Evolutionary conservation across 345 rosid species (phyloP).

Genomic region (Jatropha curcas): DNA sequence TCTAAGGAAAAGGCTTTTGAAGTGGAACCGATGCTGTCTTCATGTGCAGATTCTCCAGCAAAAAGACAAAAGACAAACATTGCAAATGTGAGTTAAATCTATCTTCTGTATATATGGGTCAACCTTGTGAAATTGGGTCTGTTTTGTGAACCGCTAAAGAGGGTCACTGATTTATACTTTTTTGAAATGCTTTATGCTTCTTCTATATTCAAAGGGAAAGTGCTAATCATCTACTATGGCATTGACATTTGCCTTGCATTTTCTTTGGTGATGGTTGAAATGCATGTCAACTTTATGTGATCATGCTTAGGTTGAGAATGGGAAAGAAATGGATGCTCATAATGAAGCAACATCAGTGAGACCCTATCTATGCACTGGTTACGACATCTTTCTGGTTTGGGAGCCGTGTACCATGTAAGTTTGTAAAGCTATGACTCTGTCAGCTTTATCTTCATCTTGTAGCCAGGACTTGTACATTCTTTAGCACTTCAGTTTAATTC

Average conservation of each 20-base stretch:
- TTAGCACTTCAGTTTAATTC: background rate
- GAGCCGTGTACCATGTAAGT: conserved; percentile 90
- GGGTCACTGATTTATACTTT: background rate
- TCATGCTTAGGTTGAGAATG: conserved; percentile 40
- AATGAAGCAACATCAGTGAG: conserved; percentile 30
- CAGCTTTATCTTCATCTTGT: background rate
- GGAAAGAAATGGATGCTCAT: conserved; percentile 31
- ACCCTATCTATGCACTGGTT: conserved; percentile 89
- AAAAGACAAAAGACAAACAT: conserved; percentile 60
- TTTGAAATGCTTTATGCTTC: background rate
- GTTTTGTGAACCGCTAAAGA: background rate
- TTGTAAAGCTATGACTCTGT: background rate
- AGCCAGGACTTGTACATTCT: background rate
- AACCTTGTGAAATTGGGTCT: background rate
- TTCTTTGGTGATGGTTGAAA: conserved; percentile 3
- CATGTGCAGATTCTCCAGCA: conserved; percentile 38
- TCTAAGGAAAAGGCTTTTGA: conserved; percentile 25
- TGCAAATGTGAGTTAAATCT: conserved; percentile 38
- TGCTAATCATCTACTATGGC: background rate
- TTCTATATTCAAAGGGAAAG: background rate
- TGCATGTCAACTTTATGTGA: background rate
- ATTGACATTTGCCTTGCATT: background rate
- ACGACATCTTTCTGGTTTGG: conserved; percentile 78
- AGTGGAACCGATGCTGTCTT: conserved; percentile 30
- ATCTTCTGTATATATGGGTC: background rate